Conservation (phyloP, 345 rosid species). For the Populus euphratica region DNA sequence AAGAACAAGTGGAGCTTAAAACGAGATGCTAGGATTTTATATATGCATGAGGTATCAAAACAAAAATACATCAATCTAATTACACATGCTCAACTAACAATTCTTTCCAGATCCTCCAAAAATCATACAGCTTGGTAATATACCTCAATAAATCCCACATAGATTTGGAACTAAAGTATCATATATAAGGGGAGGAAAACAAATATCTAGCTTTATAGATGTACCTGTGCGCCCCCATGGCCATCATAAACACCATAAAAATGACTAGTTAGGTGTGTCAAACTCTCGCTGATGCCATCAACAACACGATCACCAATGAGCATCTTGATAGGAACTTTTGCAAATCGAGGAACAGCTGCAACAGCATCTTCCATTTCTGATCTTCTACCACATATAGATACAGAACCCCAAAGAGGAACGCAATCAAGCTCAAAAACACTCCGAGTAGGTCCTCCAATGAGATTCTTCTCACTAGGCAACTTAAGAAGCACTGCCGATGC, state of each 20-base stretch:
- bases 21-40: not conserved
- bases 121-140: not conserved
- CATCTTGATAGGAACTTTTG: constrained; percentile 26
- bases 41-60: not conserved
- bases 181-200: not conserved
- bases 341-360: constrained; percentile 24
- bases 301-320: constrained; percentile 15
- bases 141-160: not conserved
- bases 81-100: not conserved
- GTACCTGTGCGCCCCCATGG: constrained; percentile 32
- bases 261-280: constrained; percentile 24
- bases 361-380: constrained; percentile 31
- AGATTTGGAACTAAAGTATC: not conserved
- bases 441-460: constrained; percentile 15
- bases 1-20: not conserved
- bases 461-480: constrained; percentile 51
- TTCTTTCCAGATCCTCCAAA: not conserved
- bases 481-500: constrained; percentile 62
- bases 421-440: constrained; percentile 24
- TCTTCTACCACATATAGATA: constrained; percentile 25
- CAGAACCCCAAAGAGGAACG: constrained; percentile 27
- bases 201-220: constrained; percentile 3
- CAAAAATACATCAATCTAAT: not conserved
- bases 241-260: constrained; percentile 34
- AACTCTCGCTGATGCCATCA: constrained; percentile 16